Evolutionary conservation across 2,329 filamentous ascomycete genomes (phyloP).

Genomic region (Paecilomyces sp.): DNA sequence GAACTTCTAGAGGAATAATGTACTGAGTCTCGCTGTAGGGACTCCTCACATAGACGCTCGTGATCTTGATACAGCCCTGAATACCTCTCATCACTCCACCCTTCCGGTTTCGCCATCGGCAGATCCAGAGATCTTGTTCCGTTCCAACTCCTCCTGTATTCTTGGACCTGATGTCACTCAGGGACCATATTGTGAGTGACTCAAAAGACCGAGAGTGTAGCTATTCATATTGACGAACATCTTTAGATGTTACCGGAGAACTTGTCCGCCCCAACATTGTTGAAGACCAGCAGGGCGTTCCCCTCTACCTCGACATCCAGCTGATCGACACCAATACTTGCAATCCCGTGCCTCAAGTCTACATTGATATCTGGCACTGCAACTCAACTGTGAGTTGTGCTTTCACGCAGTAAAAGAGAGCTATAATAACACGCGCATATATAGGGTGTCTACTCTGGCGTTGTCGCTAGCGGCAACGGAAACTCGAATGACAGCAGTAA

Average conservation of each 20-base stretch:
- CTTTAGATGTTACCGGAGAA: constrained; percentile 25
- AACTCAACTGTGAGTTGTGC: constrained; percentile 27
- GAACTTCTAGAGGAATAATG: background rate
- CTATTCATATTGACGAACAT: background rate
- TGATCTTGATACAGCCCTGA: constrained; percentile 26
- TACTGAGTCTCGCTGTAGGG: constrained; percentile 3
- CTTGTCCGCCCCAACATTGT: constrained; percentile 30
- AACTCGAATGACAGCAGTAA: constrained; percentile 29
- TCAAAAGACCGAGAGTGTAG: background rate
- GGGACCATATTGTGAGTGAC: constrained; percentile 43
- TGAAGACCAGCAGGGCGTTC: constrained; percentile 29
- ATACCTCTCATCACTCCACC: constrained; percentile 34
- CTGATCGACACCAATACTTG: constrained; percentile 35
- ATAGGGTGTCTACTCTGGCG: constrained; percentile 33
- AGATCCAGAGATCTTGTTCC: constrained; percentile 20
- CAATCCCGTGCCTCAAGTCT: constrained; percentile 29
- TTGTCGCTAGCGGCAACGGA: constrained; percentile 30
- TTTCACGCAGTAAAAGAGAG: background rate
- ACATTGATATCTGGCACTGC: constrained; percentile 35
- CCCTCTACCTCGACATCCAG: constrained; percentile 36
- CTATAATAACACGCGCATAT: background rate
- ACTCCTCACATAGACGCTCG: constrained; percentile 21
- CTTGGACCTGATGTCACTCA: constrained; percentile 48
- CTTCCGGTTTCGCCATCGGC: constrained; percentile 14
- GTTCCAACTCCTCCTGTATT: constrained; percentile 36